Percentiles rank a stretch among this genome's conserved stretches.
These are phyloP conservation scores for Geotrichum macrosporum DNA, from an alignment of 1,139 yeast species.

Conservation along the genomic window DNA sequence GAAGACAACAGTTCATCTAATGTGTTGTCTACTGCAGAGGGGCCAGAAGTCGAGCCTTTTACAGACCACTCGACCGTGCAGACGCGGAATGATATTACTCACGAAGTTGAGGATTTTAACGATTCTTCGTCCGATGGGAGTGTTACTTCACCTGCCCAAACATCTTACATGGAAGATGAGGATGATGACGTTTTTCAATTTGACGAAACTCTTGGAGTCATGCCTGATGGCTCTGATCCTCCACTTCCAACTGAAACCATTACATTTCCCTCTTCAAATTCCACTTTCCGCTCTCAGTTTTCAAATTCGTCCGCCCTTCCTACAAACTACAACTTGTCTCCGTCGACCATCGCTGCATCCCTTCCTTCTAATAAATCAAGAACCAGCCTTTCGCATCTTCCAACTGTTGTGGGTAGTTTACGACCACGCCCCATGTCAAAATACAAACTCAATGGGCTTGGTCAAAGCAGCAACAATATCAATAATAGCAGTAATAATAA, in stretches of 20 bases:
- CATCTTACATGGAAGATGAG: constrained; percentile 17
- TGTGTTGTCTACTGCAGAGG: too few species aligned
- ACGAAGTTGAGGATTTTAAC: not conserved
- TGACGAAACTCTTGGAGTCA: constrained; percentile 19
- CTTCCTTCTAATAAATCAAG: constrained; percentile 20
- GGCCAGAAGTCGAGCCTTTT: too few species aligned
- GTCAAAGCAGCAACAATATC: too few species aligned
- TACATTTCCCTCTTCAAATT: not conserved
- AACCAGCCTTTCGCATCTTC: constrained; percentile 14
- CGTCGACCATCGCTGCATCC: constrained; percentile 11
- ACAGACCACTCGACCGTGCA: too few species aligned
- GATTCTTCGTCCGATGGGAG: constrained; percentile 15
- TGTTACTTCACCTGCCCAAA: not conserved
- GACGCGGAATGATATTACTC: too few species aligned
- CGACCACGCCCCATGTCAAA: constrained; percentile 13
- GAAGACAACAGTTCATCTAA: too few species aligned
- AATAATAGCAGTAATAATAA: too few species aligned
- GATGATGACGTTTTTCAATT: constrained; percentile 21
- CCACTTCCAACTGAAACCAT: constrained; percentile 1
- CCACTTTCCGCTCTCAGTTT: constrained; percentile 5
- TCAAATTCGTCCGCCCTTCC: constrained; percentile 4
- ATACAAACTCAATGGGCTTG: constrained; percentile 11
- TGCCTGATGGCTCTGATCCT: constrained; percentile 7
- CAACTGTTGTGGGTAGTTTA: constrained; percentile 21
- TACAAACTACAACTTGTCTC: constrained; percentile 1